Evolutionary conservation across 176 grass and related monocot species (phyloP).

Genomic region (Cenchrus fungigraminus): DNA sequence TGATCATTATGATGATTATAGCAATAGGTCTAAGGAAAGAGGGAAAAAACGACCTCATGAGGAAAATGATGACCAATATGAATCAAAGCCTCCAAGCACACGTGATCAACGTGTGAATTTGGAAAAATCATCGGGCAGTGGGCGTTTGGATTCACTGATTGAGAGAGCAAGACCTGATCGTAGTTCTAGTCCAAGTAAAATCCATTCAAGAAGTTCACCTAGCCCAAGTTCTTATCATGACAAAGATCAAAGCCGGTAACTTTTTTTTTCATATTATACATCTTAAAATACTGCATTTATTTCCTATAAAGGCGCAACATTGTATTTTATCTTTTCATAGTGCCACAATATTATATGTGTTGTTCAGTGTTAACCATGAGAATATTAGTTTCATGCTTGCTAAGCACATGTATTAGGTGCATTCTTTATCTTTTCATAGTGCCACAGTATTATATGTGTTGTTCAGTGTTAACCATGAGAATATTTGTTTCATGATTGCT

Average conservation of each 20-base stretch:
- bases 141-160: conserved; percentile 57
- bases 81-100: conserved; percentile 52
- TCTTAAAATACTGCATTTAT: conserved; percentile 30
- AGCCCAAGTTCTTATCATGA: conserved; percentile 65
- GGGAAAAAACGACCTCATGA: conserved; percentile 67
- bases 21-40: conserved; percentile 72
- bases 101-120: conserved; percentile 61
- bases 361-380: conserved; percentile 3
- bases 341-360: conserved; percentile 1
- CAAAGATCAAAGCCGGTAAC: conserved; percentile 88
- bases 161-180: conserved; percentile 71
- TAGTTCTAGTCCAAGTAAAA: conserved; percentile 73
- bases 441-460: conserved; percentile 6
- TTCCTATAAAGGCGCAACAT: neutral
- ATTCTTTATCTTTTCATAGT: conserved; percentile 9
- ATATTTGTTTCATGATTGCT: conserved; percentile 30
- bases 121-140: conserved; percentile 65
- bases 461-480: conserved; percentile 1
- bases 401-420: conserved; percentile 21
- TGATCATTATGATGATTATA: conserved; percentile 71
- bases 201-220: conserved; percentile 64
- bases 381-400: conserved; percentile 29
- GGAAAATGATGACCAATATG: conserved; percentile 64
- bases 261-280: conserved; percentile 34
- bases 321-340: conserved; percentile 26